Evolutionary conservation across 2,329 filamentous ascomycete species (phyloP), one percentile per base, ranked within the genome.

Genomic region (Aspergillus sp.): DNA sequence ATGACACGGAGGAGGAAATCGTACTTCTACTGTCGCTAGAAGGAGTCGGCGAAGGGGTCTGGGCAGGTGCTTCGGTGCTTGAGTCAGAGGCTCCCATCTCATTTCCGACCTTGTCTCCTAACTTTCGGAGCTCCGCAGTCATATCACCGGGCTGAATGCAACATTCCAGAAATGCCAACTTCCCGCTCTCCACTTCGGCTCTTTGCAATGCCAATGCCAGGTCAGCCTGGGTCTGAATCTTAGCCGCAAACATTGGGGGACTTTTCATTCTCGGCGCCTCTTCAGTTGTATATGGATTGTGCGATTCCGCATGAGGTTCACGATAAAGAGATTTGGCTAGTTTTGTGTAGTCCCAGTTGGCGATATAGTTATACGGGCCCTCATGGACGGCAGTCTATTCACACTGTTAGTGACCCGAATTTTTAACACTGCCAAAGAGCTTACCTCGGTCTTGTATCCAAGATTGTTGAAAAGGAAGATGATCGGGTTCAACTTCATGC

Each of bases 381-480:
- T 62, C 57, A 4, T 59, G 57, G 7, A 62, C 39, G 4, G 54
- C 54, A 6, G 54, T 54, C 60, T 59, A 39, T 14, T 10, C 6
- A 5, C 10, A 24, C 5, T 4, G 20, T 55, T n/a, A 29, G 54
- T 10, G 3, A 10, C 2, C 2, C 1, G 26, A 29, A 7, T 2
- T 12, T 14, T 0, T 12, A 14, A 0, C n/a, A 47, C 1, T 26
- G 4, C 2, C 10, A 4, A 11, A 31, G 4, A 51, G 16, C 56
- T 42, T 29, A 56, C 58, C 78, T 96, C 91, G 71, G 94, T 92
- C 6, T 90, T 93, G 77, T 90, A 96, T 4, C 91, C 91, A 26
- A 91, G 85, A 73, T 94, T 94, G 81, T 89, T 90, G 64, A 95
- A 88, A 59, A 93, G 80, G 72, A 95, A 92, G 62, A 95, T 87